Percentiles rank a stretch among this genome's conserved stretches.
Evolutionary conservation across 805 yeast genomes (phyloP).

Genomic region (Hanseniaspora vineae): DNA sequence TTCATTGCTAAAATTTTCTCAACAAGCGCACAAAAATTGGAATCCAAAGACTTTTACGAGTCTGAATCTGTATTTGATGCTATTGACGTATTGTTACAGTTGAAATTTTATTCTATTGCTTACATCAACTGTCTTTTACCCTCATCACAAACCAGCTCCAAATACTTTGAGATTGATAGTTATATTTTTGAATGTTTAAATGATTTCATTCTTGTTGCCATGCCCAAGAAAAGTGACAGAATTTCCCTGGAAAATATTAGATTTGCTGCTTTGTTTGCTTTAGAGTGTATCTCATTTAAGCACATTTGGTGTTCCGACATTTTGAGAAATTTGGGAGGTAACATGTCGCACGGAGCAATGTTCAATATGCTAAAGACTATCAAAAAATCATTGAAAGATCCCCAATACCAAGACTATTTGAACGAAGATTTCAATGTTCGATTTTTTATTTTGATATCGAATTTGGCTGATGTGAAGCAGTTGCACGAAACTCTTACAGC

Average conservation of each 20-base stretch:
- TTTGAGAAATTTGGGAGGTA: slow-evolving; percentile 67
- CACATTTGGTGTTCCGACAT: slow-evolving; percentile 66
- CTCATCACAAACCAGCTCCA: slow-evolving; percentile 47
- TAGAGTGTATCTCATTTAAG: slow-evolving; percentile 56
- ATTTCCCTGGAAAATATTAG: slow-evolving; percentile 40
- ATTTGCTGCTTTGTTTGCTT: slow-evolving; percentile 47
- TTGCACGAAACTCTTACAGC: slow-evolving; percentile 45
- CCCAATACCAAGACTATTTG: slow-evolving; percentile 23
- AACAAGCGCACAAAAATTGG: not conserved
- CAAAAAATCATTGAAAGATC: slow-evolving; percentile 33
- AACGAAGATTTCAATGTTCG: slow-evolving; percentile 37
- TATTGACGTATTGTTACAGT: slow-evolving; percentile 45
- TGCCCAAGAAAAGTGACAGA: slow-evolving; percentile 1
- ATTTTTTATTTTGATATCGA: slow-evolving; percentile 50
- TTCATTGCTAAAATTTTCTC: slow-evolving; percentile 39
- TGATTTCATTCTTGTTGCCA: slow-evolving; percentile 51
- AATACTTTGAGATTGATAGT: slow-evolving; percentile 61
- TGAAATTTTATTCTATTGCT: slow-evolving; percentile 57
- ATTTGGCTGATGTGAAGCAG: slow-evolving; percentile 43
- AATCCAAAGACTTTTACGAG: slow-evolving; percentile 37
- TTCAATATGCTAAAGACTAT: slow-evolving; percentile 60
- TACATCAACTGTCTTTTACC: slow-evolving; percentile 44
- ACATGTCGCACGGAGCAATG: slow-evolving; percentile 72
- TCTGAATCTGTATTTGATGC: slow-evolving; percentile 39
- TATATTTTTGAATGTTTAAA: slow-evolving; percentile 54